A percentile compares a stretch with the other conserved stretches of the same genome.
These are phyloP conservation scores for Cicer bijugum DNA, from an alignment of 306 rosid genomes.

Conservation along the genomic window DNA sequence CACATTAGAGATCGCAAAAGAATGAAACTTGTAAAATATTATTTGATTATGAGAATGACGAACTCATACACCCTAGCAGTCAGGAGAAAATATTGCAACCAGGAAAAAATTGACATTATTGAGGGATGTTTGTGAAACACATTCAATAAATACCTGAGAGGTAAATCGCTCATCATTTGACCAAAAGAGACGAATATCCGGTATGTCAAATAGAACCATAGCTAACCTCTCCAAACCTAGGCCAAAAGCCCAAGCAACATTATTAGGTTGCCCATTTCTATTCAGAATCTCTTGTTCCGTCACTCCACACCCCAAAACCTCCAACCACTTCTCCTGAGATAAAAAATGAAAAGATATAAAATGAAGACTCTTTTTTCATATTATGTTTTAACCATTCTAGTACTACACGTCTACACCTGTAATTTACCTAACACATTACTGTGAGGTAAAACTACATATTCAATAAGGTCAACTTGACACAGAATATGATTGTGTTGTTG, in stretches of 20 bases:
- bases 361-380: neutral
- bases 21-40: slow-evolving; percentile 21
- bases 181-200: slow-evolving; percentile 97
- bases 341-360: slow-evolving; percentile 29
- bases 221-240: slow-evolving; percentile 96
- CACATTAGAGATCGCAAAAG: slow-evolving; percentile 39
- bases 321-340: slow-evolving; percentile 87
- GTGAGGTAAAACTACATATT: neutral
- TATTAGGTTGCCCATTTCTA: slow-evolving; percentile 70
- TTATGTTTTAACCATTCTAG: neutral
- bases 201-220: slow-evolving; percentile 97
- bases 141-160: slow-evolving; percentile 73
- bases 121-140: slow-evolving; percentile 38
- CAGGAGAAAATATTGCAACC: slow-evolving; percentile 11
- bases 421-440: neutral
- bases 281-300: slow-evolving; percentile 91
- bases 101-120: slow-evolving; percentile 25
- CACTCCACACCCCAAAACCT: slow-evolving; percentile 98
- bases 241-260: slow-evolving; percentile 99
- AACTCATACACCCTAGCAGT: slow-evolving; percentile 28
- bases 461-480: neutral
- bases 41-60: slow-evolving; percentile 30
- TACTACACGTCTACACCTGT: neutral
- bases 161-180: slow-evolving; percentile 88
- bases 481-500: neutral